Conservation (phyloP, 192 early-diverging fungal genomes). For the Coemansia sp. region DNA sequence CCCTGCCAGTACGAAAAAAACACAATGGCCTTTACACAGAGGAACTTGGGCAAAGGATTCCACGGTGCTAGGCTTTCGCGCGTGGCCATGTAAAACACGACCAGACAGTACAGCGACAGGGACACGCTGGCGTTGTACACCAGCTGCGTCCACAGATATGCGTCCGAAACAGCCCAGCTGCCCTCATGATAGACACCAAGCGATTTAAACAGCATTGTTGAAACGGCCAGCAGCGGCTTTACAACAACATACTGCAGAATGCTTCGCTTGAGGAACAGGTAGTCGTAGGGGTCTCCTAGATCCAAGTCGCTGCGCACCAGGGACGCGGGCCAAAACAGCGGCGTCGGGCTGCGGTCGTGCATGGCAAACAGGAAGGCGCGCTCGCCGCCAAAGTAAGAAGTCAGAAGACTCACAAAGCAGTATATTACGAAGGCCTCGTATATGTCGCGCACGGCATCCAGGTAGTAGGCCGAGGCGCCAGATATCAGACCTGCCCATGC, state of each 20-base stretch:
- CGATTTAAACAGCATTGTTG: constrained; percentile 78
- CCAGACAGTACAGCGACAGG: constrained; percentile 77
- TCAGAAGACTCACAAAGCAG: constrained; percentile 83
- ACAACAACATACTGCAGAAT: constrained; percentile 93
- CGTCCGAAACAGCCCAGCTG: constrained; percentile 58
- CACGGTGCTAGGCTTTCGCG: constrained; percentile 67
- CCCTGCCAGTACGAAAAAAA: constrained; percentile 96
- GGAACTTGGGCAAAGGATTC: constrained; percentile 88
- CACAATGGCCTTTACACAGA: constrained; percentile 88
- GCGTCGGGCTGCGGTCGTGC: constrained; percentile 68
- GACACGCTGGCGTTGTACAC: constrained; percentile 89
- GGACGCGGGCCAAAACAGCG: constrained; percentile 78
- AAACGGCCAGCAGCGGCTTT: constrained; percentile 73
- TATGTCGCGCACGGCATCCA: constrained; percentile 86
- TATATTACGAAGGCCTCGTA: constrained; percentile 97
- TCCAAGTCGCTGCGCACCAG: constrained; percentile 70
- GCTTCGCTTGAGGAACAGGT: constrained; percentile 80
- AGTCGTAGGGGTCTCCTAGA: constrained; percentile 80
- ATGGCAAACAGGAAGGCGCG: constrained; percentile 75
- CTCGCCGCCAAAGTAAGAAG: constrained; percentile 88
- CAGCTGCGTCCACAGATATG: constrained; percentile 78
- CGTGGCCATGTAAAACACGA: constrained; percentile 83
- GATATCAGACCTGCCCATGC: constrained; percentile 75
- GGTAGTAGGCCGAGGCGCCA: constrained; percentile 69
- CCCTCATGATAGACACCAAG: constrained; percentile 77